Base-by-base conservation (phyloP, 495 filamentous ascomycete species). In the Trypethelium eluteriae region DNA sequence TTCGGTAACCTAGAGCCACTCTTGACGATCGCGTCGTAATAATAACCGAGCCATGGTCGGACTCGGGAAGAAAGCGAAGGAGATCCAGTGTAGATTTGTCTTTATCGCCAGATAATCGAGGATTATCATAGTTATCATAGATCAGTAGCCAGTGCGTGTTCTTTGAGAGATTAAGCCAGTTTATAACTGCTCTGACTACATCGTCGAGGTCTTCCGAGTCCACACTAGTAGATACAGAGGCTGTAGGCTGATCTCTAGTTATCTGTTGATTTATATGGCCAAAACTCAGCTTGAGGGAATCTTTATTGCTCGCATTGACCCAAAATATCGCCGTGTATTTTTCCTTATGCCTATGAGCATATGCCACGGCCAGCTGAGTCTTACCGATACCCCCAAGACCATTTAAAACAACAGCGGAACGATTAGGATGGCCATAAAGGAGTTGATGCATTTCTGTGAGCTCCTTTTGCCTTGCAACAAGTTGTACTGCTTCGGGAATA, bases 91-190 rank as follows among this genome's bases (percentile, higher is more conserved):
- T n/a, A n/a, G n/a, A n/a, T n/a, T n/a, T n/a, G n/a, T n/a, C n/a
- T n/a, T n/a, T n/a, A n/a, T n/a, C n/a, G n/a, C n/a, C n/a, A n/a
- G n/a, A n/a, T n/a, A n/a, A n/a, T 69, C 69, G 57, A 70, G 74
- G 65, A 63, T 71, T 66, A 69, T 81, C 76, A 50, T 78, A 71
- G 67, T 81, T 81, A 68, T 80, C 77, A 56, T 76, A 75, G 41
- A 81, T 70, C 16, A 80, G 67, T 34, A 81, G 74, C 79, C 76
- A 80, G 49, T 69, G 59, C 39, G 25, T 69, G 67, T 81, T 81
- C 7, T 71, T 71, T 36, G 70, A 65, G 39, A 63, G 67, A 63
- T 67, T 63, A 47, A 81, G 75, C 79, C 79, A 81, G 35, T 70
- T 62, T 56, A 70, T 64, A 41, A 77, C 70, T 36, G 67, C 68